Evolutionary conservation across 768 basidiomycete species (phyloP).

Genomic region (Serpula lacrymans): DNA sequence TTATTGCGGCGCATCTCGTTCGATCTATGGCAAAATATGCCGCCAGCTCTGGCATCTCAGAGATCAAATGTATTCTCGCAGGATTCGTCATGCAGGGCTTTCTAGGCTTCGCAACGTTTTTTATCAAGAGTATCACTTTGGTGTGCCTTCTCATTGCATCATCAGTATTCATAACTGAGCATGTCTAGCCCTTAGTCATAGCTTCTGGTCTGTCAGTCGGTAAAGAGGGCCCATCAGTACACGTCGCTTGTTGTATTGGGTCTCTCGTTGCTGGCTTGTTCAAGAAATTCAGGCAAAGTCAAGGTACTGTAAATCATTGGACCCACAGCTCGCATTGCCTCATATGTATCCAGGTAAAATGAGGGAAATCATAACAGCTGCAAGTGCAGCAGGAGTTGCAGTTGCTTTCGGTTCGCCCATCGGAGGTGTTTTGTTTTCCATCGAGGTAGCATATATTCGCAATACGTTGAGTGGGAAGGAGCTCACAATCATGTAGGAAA

Average conservation of each 20-base stretch:
- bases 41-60: constrained; percentile 96
- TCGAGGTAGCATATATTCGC: constrained; percentile 59
- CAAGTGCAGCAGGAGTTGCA: constrained; percentile 96
- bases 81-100: constrained; percentile 98
- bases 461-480: neutral
- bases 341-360: constrained; percentile 52
- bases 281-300: constrained; percentile 76
- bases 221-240: constrained; percentile 97
- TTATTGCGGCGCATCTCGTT: constrained; percentile 86
- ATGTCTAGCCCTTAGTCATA: constrained; percentile 83
- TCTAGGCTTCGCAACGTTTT: constrained; percentile 83
- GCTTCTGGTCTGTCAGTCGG: constrained; percentile 96
- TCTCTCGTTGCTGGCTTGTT: constrained; percentile 86
- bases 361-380: constrained; percentile 90
- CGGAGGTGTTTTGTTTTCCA: constrained; percentile 95
- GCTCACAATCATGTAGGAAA: constrained; percentile 60
- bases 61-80: constrained; percentile 96
- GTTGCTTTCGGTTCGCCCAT: constrained; percentile 99
- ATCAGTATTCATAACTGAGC: constrained; percentile 11
- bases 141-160: constrained; percentile 43
- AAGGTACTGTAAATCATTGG: too few relatives aligned
- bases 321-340: constrained; percentile 8
- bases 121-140: constrained; percentile 91
- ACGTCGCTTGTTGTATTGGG: constrained; percentile 94
- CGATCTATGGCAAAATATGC: constrained; percentile 88